These are phyloP conservation scores for Athelia sp. DNA, from an alignment of 1,284 basidiomycete species.

Conservation along the genomic window DNA sequence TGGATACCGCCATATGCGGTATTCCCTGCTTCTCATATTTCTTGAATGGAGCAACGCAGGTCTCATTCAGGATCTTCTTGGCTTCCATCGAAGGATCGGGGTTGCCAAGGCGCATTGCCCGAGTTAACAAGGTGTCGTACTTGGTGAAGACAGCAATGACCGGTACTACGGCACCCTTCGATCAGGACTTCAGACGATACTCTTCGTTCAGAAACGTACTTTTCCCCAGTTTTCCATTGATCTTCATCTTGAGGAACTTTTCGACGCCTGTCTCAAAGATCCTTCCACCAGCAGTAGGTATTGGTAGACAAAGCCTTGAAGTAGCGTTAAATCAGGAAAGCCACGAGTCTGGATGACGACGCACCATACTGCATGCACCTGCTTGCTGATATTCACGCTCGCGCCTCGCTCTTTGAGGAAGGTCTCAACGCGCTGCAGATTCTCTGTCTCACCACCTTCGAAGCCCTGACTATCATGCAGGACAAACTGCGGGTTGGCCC, in stretches of 20 bases:
- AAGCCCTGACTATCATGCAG: constrained; percentile 25
- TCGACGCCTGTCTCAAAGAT: neutral
- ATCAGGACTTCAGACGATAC: neutral
- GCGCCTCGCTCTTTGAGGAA: constrained; percentile 12
- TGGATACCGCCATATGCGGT: neutral
- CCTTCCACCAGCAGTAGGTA: neutral
- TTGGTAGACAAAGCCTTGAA: neutral
- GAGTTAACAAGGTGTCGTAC: neutral
- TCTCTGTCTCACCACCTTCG: constrained; percentile 17
- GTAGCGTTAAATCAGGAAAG: neutral
- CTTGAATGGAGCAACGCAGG: neutral
- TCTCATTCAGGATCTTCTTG: neutral
- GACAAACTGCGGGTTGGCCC: constrained; percentile 17
- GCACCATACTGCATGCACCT: neutral
- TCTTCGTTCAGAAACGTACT: neutral
- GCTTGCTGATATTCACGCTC: neutral
- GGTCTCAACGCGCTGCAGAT: constrained; percentile 12
- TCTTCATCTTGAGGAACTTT: neutral
- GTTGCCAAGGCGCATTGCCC: neutral
- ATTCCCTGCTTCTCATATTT: neutral
- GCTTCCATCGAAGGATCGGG: neutral
- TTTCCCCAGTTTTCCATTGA: neutral
- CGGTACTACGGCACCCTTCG: neutral
- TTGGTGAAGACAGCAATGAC: neutral
- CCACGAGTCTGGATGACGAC: neutral